Evolutionary conservation across 73 alveolate species (phyloP).

Genomic region (Blepharisma stoltei): DNA sequence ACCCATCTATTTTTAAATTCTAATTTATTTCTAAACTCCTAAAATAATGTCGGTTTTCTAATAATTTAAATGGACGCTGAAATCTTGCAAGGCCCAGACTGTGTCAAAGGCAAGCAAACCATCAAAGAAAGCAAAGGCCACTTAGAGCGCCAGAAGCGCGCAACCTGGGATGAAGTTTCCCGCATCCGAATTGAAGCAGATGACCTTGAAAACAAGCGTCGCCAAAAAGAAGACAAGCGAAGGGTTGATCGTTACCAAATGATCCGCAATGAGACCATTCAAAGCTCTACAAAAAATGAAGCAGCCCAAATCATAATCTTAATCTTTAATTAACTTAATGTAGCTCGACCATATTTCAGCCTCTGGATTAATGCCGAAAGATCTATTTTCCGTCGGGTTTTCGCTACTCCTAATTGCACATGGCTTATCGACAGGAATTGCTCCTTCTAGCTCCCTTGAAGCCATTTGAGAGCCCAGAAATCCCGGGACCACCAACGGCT

Average conservation of each 20-base stretch:
- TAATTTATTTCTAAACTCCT: too few species aligned
- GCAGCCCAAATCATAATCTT: slow-evolving; percentile 49
- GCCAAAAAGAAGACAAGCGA: slow-evolving; percentile 61
- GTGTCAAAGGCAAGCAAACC: slow-evolving; percentile 44
- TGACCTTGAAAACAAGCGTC: slow-evolving; percentile 66
- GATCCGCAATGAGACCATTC: slow-evolving; percentile 29
- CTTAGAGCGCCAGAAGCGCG: slow-evolving; percentile 53
- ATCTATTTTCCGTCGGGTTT: too few species aligned
- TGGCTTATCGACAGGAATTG: too few species aligned
- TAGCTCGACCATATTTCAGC: slow-evolving; percentile 47
- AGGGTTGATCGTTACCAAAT: slow-evolving; percentile 53
- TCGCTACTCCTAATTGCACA: too few species aligned
- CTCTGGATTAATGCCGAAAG: too few species aligned
- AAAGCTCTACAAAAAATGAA: slow-evolving; percentile 38
- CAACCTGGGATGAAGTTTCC: slow-evolving; percentile 51
- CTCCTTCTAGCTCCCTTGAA: too few species aligned
- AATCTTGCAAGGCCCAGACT: slow-evolving; percentile 56
- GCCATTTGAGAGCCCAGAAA: too few species aligned
- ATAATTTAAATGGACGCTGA: slow-evolving; percentile 50
- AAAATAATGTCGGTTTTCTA: too few species aligned
- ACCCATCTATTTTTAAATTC: not conserved
- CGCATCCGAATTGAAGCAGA: slow-evolving; percentile 72
- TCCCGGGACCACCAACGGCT: too few species aligned
- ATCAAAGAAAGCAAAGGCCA: slow-evolving; percentile 35
- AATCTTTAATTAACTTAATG: slow-evolving; percentile 46